A percentile compares a stretch with the other conserved stretches of the same genome.
Evolutionary conservation across 1,284 basidiomycete genomes (phyloP).

Genomic region (Spongispora temasekensis): DNA sequence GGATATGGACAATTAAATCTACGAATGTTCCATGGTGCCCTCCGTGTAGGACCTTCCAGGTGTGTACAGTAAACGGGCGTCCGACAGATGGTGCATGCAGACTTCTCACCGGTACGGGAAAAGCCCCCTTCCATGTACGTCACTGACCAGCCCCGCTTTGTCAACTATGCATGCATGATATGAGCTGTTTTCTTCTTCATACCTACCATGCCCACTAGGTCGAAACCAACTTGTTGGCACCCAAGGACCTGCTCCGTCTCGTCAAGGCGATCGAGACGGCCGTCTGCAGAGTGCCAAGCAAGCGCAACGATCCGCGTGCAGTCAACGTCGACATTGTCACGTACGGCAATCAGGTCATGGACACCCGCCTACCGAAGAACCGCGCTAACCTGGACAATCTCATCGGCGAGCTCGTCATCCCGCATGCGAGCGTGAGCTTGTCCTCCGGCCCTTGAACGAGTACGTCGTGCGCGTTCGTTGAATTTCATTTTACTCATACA

Average conservation of each 20-base stretch:
- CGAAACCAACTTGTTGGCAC: conserved; percentile 33
- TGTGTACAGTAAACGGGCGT: too few species aligned
- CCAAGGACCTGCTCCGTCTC: conserved; percentile 61
- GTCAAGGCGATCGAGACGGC: conserved; percentile 73
- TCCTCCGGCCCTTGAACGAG: conserved; percentile 80
- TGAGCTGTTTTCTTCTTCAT: not conserved
- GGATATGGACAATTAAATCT: too few species aligned
- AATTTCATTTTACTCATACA: not conserved
- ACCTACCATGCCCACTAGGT: conserved; percentile 11
- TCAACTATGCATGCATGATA: conserved; percentile 90
- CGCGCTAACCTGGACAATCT: conserved; percentile 50
- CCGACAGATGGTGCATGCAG: too few species aligned
- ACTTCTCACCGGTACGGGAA: too few species aligned
- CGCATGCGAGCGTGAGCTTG: conserved; percentile 93
- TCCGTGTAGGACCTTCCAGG: too few species aligned
- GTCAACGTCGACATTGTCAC: conserved; percentile 92
- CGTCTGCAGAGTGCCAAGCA: conserved; percentile 81
- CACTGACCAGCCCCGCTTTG: conserved; percentile 84
- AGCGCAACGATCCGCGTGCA: conserved; percentile 37
- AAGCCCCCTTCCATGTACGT: conserved; percentile 99
- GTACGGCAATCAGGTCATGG: conserved; percentile 68
- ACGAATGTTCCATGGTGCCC: too few species aligned
- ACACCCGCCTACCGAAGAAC: conserved; percentile 51
- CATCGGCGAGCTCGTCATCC: conserved; percentile 72
- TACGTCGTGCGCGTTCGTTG: conserved; percentile 43